Base-by-base conservation (phyloP, 192 early-diverging fungal species). In the Haplosporangium gracile region DNA sequence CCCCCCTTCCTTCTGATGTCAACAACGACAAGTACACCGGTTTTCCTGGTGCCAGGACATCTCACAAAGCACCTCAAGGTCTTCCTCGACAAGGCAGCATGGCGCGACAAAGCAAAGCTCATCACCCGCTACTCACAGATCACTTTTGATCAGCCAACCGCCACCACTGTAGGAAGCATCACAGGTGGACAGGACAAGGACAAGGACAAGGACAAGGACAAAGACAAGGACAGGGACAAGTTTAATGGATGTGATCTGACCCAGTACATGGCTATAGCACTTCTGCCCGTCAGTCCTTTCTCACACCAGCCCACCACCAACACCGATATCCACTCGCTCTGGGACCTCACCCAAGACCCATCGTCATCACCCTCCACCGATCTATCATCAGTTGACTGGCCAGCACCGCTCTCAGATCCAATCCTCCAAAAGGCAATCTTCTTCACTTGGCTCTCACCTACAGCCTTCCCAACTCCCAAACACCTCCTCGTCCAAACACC, bases 401-500 rank as follows among this genome's bases (percentile, higher is more conserved):
- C 77, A 57, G 39, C 77, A 36, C 22, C 68, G 4, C 7, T 80
- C 13, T 69, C 78, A 0, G 83, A 85, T 55, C 70, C 74, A 11
- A 18, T 57, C 1, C 18, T 68, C 34, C 78, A 80, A 80, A 70
- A 76, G 38, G 26, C 75, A 13, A 68, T 85, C 18, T 85, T 76
- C 53, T 38, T 85, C 9, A 45, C 75, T 4, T 68, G 74, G 69
- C 68, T 85, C 42, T 24, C 47, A 2, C 38, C 83, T 7, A 26
- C 47, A 4, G 51, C 69, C 57, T 85, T 85, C 65, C 24, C 83
- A 13, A 74, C 75, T 5, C 83, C 83, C 16, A 79, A 70, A 24
- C 83, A 85, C 72, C 78, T 85, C 38, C 74, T 85, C 22, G 78
- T 42, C 36, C 83, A 72, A 34, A 85, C 83, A n/a, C 83, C 83